Percentiles rank a stretch among this genome's conserved stretches.
These are phyloP conservation scores for Fusarium palustre DNA, from an alignment of 2,329 filamentous ascomycete species.

Conservation along the genomic window DNA sequence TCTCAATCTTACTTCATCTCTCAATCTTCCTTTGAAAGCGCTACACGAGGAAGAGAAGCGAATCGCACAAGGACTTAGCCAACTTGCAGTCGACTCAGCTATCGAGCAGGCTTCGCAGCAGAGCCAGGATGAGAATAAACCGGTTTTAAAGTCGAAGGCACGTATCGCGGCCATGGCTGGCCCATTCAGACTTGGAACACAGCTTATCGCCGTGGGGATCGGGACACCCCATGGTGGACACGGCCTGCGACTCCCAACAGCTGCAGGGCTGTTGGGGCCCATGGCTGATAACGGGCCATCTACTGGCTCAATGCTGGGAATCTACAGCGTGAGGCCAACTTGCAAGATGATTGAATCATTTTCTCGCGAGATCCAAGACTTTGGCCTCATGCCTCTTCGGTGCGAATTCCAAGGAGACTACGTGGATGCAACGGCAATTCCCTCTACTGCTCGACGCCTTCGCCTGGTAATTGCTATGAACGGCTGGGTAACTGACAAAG, in stretches of 20 bases:
- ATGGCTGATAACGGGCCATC: constrained; percentile 83
- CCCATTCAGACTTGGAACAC: constrained; percentile 76
- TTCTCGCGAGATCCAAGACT: constrained; percentile 86
- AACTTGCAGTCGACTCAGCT: constrained; percentile 70
- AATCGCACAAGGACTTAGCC: constrained; percentile 78
- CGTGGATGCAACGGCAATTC: constrained; percentile 63
- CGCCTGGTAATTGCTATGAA: constrained; percentile 85
- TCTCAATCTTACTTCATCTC: constrained; percentile 75
- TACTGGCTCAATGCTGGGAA: constrained; percentile 88
- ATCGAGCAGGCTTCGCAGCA: constrained; percentile 48
- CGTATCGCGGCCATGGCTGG: constrained; percentile 56
- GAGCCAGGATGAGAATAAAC: constrained; percentile 69
- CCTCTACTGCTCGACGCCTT: constrained; percentile 72
- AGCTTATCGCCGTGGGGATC: constrained; percentile 81
- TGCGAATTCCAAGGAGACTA: constrained; percentile 56
- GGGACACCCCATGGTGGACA: constrained; percentile 82
- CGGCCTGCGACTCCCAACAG: constrained; percentile 78
- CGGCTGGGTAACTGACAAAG: constrained; percentile 81
- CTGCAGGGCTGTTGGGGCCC: constrained; percentile 82
- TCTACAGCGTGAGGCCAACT: constrained; percentile 87
- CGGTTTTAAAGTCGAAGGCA: constrained; percentile 77
- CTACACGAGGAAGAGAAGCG: constrained; percentile 79
- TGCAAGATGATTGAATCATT: constrained; percentile 91
- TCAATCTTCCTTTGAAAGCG: constrained; percentile 73
- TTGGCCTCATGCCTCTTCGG: constrained; percentile 83